Base-by-base conservation (phyloP, 78 protist species). In the Dictyostelium firmibasis region DNA sequence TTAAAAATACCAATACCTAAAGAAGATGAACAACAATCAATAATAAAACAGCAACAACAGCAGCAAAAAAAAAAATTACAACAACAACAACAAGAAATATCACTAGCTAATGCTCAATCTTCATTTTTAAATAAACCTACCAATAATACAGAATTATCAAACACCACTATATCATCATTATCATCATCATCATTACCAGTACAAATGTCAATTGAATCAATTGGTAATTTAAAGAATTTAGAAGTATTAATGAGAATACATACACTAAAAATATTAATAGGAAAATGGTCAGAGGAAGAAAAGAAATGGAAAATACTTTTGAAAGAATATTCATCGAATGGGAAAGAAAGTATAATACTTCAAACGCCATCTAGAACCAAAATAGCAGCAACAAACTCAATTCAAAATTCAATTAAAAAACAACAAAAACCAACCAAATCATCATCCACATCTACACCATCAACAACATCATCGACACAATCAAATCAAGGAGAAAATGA, bases 281-380 rank as follows among this genome's bases (percentile, higher is more conserved):
- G 60, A 33, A 33, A 27, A 57, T 82, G 70, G 70, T 29, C 50
- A 82, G 18, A 57, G 7, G 76, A 82, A 82, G 86, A 82, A 82
- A 50, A 60, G n/a, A 62, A 82, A 18, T 82, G 86, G 86, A 82
- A 82, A n/a, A 60, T 9, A 35, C 27, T 82, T 31, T 35, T 82
- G 33, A 57, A 57, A 35, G 86, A 82, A 35, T 35, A 82, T 82
- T 33, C 86, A 57, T 47, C 84, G 10, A 38, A 44, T 79, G 86
- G 86, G 1, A 82, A 82, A 33, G 86, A 82, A 16, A 35, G 64
- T 60, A 33, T 82, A 35, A 47, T 82, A 18, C 47, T 82, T 18
- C 47, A 50, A 35, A 82, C 86, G 20, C 86, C 86, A 35, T 82
- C 86, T 23, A 82, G 86, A 60, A 25, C 85, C 9, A 81, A 36